phyloP scores from a whole-genome alignment of 2,329 filamentous ascomycete species.

The Trichoderma sp. region DNA sequence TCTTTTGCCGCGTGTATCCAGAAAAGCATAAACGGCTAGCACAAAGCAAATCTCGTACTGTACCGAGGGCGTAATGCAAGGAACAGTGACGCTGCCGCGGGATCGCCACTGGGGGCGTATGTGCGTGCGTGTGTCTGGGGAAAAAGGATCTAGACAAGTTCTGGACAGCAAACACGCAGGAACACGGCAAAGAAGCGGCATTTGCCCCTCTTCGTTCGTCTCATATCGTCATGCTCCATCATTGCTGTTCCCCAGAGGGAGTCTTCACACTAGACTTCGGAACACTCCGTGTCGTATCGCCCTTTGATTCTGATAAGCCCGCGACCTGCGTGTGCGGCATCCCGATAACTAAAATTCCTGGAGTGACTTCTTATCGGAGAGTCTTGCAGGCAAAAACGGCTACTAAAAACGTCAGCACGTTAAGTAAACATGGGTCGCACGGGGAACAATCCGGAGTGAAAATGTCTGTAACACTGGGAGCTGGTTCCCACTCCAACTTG shows the following conservation, averaged over 20 bases:
- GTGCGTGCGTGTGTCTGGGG: neutral
- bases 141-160: neutral
- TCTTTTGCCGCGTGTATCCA: neutral
- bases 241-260: neutral
- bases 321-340: neutral
- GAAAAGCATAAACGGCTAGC: neutral
- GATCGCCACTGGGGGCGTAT: conserved; percentile 22
- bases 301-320: neutral
- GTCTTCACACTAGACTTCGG: neutral
- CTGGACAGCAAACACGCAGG: conserved; percentile 2
- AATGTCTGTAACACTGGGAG: neutral
- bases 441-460: neutral
- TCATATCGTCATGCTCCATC: neutral
- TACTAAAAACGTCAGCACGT: neutral
- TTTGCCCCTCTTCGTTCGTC: neutral
- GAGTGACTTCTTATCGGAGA: conserved; percentile 1
- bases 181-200: neutral
- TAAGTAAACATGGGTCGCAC: neutral
- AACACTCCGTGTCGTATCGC: neutral
- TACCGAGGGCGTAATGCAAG: conserved; percentile 24
- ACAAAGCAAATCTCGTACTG: neutral
- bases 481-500: neutral
- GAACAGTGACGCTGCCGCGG: conserved; percentile 26
- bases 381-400: neutral
- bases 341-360: neutral